These are phyloP conservation scores for Phlyctochytrium arcticum DNA, from an alignment of 192 early-diverging fungal species.

Conservation along the genomic window DNA sequence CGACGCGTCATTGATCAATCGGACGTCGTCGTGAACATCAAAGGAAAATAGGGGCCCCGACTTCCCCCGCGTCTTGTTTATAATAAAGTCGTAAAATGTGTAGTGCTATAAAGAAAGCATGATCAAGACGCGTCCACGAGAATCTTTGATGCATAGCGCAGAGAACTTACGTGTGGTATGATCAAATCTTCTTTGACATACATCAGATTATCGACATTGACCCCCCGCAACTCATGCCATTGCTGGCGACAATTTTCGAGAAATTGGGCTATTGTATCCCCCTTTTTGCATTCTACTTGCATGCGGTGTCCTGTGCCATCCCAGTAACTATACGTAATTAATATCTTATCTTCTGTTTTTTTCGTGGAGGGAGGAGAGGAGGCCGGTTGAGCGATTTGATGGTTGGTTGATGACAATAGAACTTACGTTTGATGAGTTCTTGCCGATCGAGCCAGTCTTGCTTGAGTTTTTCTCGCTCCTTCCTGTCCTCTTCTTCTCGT, in stretches of 20 bases:
- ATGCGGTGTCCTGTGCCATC: constrained; percentile 93
- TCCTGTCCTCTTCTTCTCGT: constrained; percentile 73
- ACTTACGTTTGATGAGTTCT: constrained; percentile 71
- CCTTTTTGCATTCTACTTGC: constrained; percentile 73
- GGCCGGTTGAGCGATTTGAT: neutral
- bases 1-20: constrained; percentile 73
- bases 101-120: constrained; percentile 31
- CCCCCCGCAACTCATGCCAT: constrained; percentile 73
- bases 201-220: constrained; percentile 81
- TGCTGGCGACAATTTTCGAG: constrained; percentile 79
- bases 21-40: constrained; percentile 91
- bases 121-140: neutral
- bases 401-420: neutral
- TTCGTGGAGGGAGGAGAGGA: neutral
- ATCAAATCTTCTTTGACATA: constrained; percentile 96
- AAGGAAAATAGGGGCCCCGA: constrained; percentile 92
- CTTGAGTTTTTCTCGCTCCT: constrained; percentile 67
- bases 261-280: constrained; percentile 83
- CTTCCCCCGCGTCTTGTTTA: constrained; percentile 94
- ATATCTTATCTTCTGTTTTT: constrained; percentile 71
- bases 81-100: constrained; percentile 87
- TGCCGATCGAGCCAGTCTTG: constrained; percentile 82
- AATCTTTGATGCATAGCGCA: neutral
- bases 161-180: constrained; percentile 74
- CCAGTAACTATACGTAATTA: constrained; percentile 93